These are phyloP conservation scores for Paxillus involutus DNA, from an alignment of 768 basidiomycete species.

Conservation along the genomic window DNA sequence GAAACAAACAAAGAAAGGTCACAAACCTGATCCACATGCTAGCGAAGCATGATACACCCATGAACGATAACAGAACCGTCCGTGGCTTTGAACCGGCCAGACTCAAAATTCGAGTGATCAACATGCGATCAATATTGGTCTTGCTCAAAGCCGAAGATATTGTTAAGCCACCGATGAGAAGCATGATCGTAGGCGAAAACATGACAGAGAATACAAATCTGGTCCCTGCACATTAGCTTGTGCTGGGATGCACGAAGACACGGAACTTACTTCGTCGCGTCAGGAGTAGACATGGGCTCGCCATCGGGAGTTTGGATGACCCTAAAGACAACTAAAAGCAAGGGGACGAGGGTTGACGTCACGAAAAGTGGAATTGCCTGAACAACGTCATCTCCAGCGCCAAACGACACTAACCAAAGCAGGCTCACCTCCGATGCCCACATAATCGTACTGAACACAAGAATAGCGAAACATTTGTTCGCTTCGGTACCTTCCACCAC, in stretches of 20 bases:
- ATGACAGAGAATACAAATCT: slow-evolving; percentile 92
- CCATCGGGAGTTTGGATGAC: slow-evolving; percentile 67
- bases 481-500: slow-evolving; percentile 66
- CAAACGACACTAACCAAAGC: neutral
- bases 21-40: slow-evolving; percentile 97
- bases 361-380: slow-evolving; percentile 97
- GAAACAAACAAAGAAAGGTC: neutral
- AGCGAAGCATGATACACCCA: slow-evolving; percentile 96
- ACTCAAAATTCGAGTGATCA: slow-evolving; percentile 88
- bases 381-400: neutral
- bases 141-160: slow-evolving; percentile 96
- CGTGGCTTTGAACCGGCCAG: slow-evolving; percentile 88
- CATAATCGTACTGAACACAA: slow-evolving; percentile 86
- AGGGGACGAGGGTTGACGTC: slow-evolving; percentile 88
- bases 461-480: slow-evolving; percentile 87
- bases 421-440: slow-evolving; percentile 91
- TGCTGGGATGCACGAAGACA: slow-evolving; percentile 2
- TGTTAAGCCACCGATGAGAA: slow-evolving; percentile 96
- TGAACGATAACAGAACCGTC: slow-evolving; percentile 87
- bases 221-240: neutral
- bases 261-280: slow-evolving; percentile 75
- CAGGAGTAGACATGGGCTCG: slow-evolving; percentile 50
- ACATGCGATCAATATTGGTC: slow-evolving; percentile 88
- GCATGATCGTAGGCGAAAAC: slow-evolving; percentile 99
- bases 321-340: slow-evolving; percentile 81